A percentile compares a stretch with the other conserved stretches of the same genome.
phyloP scores from a whole-genome alignment of 2,329 filamentous ascomycete genomes.

The Apiospora koreana region DNA sequence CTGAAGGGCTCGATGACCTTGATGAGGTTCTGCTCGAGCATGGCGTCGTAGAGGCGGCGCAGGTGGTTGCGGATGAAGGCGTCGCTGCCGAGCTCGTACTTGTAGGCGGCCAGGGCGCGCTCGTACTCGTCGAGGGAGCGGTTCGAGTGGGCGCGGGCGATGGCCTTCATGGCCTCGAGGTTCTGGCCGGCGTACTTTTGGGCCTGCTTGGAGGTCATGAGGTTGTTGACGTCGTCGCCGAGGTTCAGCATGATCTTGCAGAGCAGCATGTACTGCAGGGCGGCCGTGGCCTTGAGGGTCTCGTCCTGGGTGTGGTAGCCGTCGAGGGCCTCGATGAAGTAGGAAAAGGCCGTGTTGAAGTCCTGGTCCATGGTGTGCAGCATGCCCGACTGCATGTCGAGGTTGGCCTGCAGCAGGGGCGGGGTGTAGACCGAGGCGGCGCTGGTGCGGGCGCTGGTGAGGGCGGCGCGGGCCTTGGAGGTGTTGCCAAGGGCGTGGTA shows the following conservation, averaged over 20 bases:
- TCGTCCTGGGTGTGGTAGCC: conserved; percentile 95
- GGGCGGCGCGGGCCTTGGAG: conserved; percentile 88
- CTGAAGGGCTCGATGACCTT: conserved; percentile 99
- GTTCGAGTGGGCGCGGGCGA: conserved; percentile 92
- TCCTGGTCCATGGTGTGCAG: conserved; percentile 98
- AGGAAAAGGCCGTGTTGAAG: conserved; percentile 98
- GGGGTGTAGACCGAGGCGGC: conserved; percentile 97
- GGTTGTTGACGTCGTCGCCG: conserved; percentile 90
- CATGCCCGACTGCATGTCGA: conserved; percentile 99
- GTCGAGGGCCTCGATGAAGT: conserved; percentile 98
- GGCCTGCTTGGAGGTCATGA: conserved; percentile 95
- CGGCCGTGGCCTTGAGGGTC: conserved; percentile 84
- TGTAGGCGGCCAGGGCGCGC: conserved; percentile 83
- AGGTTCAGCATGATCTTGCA: conserved; percentile 99
- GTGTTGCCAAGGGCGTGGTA: conserved; percentile 98
- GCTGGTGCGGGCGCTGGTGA: conserved; percentile 91
- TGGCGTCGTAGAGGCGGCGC: conserved; percentile 92
- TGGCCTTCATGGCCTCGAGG: conserved; percentile 98
- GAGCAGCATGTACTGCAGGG: conserved; percentile 97
- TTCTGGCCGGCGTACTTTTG: conserved; percentile 94
- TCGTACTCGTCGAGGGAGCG: conserved; percentile 97
- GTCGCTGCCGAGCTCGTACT: conserved; percentile 91
- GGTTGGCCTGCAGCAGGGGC: conserved; percentile 88
- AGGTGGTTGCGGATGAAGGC: conserved; percentile 97
- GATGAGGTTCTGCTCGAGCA: conserved; percentile 99